Base-by-base conservation (phyloP, 192 early-diverging fungal species). In the Mortierella antarctica region DNA sequence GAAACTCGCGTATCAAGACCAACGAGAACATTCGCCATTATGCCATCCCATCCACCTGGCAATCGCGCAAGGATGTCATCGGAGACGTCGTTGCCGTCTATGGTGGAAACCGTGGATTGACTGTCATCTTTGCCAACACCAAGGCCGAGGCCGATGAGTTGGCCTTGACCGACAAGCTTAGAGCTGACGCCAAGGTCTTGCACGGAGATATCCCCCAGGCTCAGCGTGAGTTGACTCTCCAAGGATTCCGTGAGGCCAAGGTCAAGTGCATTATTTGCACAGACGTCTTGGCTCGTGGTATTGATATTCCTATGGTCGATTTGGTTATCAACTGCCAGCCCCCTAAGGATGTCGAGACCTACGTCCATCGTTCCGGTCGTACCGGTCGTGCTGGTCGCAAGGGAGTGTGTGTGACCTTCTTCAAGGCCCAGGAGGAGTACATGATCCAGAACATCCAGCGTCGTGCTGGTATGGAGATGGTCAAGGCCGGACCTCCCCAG, bases 261-360 rank as follows among this genome's bases (percentile, higher is more conserved):
- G 92, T 93, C 82, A 87, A 86, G 68, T 92, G 89, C 74, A 92
- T 98, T 61, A 92, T 99, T 45, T 93, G 95, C 77, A 98, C 97
- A 5, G 97, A 98, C 83, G 97, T 98, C 21, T 90, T 93, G 47
- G 96, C 96, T 40, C 95, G 97, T 84, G 97, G 97, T 72, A 88
- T 98, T 67, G 96, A 98, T 88, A 97, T 99, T 72, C 95, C 95
- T 50, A 93, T 96, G 86, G 95, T 98, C 56, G 97, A 98, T 88
- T 85, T 99, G 47, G 97, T 99, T 20, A 95, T 99, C 87, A 98
- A 99, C 86, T 92, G 92, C 73, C 95, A 98, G 71, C 96, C 96
- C 53, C 96, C 96, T 65, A 89, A 90, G 81, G 96, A 99, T 82
- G 88, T 96, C 20, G 96, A 99, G 76, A 90, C 92, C 21, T 99